Base-by-base conservation (phyloP, 2,329 filamentous ascomycete genomes). In the Mariannaea sp. region DNA sequence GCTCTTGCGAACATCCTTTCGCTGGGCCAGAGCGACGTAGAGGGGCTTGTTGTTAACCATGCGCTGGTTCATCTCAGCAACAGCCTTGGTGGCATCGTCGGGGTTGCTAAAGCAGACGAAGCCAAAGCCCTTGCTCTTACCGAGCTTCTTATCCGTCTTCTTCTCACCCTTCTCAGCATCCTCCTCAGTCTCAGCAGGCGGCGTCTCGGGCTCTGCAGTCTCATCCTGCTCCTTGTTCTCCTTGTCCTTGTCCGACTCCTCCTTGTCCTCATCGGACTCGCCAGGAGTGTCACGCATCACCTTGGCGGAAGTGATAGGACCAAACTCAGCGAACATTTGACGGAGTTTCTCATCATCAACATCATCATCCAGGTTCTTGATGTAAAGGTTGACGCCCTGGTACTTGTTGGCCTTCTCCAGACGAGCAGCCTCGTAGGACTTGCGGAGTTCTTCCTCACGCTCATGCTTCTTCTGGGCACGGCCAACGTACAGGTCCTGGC, bases 41-140 rank as follows among this genome's bases (percentile, higher is more conserved):
- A 99, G 83, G 53, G 94, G 94, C 86, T 99, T 99, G 79, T 84
- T 85, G 75, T 92, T 89, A 65, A 97, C 83, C 94, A 99, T 99
- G 76, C 94, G 92, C 83, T 97, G 93, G 83, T 99, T 99, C 91
- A 97, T 97, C 77, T 99, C 94, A 57, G 92, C 92, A 61, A 99
- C 93, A 62, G 94, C 94, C 86, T 97, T 97, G 79, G 93, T 97
- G 63, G 94, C 94, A 75, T 99, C 94, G 69, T 99, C 94, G 56
- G 94, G 92, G 83, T 96, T 97, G 84, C 90, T 94, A 82, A 99
- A 99, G 89, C 94, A 99, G 71, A 99, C 94, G 75, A 99, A 99
- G 68, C 94, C 94, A 74, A 99, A 99, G 74, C 94, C 94, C 84
- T 97, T 99, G 88, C 92, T 96, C 89, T 97, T 97, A 74, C 94